phyloP scores from a whole-genome alignment of 2,329 filamentous ascomycete genomes.

The Penicillium brasilianum region DNA sequence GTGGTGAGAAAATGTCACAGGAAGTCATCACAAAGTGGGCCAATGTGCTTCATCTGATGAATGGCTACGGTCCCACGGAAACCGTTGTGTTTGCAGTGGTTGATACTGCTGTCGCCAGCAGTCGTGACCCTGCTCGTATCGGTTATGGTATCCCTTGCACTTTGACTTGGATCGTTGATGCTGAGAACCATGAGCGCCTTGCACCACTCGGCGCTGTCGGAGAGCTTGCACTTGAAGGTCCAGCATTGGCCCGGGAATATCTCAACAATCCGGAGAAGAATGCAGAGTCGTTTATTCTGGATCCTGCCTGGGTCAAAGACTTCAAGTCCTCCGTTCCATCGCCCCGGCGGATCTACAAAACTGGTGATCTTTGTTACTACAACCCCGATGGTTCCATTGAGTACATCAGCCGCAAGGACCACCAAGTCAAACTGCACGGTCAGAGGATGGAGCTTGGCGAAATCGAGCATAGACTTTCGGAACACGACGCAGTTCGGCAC shows the following conservation, averaged over 20 bases:
- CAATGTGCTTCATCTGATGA: constrained; percentile 44
- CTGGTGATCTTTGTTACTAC: constrained; percentile 41
- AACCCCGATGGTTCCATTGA: constrained; percentile 41
- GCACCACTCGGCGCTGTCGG: constrained; percentile 45
- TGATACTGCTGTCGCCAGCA: constrained; percentile 35
- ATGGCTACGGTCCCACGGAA: constrained; percentile 48
- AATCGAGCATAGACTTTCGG: constrained; percentile 47
- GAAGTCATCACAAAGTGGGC: constrained; percentile 74
- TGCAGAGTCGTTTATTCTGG: constrained; percentile 34
- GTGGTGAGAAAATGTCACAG: constrained; percentile 69
- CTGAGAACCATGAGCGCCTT: constrained; percentile 37
- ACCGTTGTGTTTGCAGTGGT: constrained; percentile 40
- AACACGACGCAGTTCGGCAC: constrained; percentile 42
- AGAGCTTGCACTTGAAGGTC: constrained; percentile 47
- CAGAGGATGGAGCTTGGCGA: constrained; percentile 66
- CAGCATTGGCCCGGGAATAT: constrained; percentile 47
- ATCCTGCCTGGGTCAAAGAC: constrained; percentile 35
- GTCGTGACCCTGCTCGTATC: constrained; percentile 33
- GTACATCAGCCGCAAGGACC: constrained; percentile 65
- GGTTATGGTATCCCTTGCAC: constrained; percentile 36
- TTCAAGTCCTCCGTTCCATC: constrained; percentile 20
- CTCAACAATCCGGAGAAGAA: constrained; percentile 46
- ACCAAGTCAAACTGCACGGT: constrained; percentile 69
- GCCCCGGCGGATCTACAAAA: constrained; percentile 35
- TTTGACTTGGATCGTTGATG: constrained; percentile 43